Base-by-base conservation (phyloP, 2,329 filamentous ascomycete genomes). In the Arthroderma sp. region DNA sequence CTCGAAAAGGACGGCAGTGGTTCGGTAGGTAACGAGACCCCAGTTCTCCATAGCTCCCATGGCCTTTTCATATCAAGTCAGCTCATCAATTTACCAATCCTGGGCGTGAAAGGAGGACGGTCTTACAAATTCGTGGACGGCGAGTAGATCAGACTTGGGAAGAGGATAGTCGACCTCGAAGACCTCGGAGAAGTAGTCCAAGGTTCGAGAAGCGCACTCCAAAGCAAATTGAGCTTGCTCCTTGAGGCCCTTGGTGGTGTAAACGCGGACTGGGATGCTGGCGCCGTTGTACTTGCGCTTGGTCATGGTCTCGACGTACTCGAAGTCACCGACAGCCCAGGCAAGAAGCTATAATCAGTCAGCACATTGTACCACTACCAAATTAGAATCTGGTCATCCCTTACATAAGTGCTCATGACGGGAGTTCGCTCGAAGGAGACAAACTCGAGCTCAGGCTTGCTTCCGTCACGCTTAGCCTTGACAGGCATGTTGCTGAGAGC, bases 401-500 rank as follows among this genome's bases (percentile, higher is more conserved):
- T 66, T 56, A 83, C 81, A 77, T 85, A 81, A 73, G 87, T 95
- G 75, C 88, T 93, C 91, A 96, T 96, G 65, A 91, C 74, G 1
- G 91, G 91, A 11, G 88, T 90, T 56, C 80, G 83, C 67, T 93
- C 87, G 64, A 96, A 96, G 2, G 82, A 81, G 37, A 95, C 86
- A 43, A 79, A 70, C 64, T 83, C 82, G 63, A 81, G 72, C 9
- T 78, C 80, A 9, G 77, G 71, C 65, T 88, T 87, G 73, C 81
- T 86, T 61, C 87, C 86, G 60, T 83, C 79, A 59, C 78, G 81
- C 59, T 79, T 81, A 55, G 80, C 78, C 77, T 90, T 91, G 70
- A 90, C 84, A 2, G 89, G 90, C 91, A 96, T 97, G 75, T 97
- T 97, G 76, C 88, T 94, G 49, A 97, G 78, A 13, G 90, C 93